These are phyloP conservation scores for Dichotomopilus funicola DNA, from an alignment of 2,329 filamentous ascomycete genomes.

Conservation along the genomic window DNA sequence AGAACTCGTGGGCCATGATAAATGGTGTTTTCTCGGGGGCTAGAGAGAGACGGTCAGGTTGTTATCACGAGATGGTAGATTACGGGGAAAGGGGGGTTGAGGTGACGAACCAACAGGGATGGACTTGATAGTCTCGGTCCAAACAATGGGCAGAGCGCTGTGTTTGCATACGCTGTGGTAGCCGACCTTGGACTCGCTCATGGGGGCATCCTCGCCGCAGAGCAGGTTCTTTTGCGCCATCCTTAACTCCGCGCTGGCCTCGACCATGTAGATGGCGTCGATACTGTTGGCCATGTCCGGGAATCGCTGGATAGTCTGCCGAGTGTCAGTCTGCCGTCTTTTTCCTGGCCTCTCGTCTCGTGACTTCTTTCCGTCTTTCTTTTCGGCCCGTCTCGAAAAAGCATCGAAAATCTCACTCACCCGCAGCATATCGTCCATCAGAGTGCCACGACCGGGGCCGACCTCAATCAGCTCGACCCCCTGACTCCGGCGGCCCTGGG, in stretches of 20 bases:
- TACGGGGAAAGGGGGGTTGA: slow-evolving; percentile 7
- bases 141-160: slow-evolving; percentile 66
- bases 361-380: neutral
- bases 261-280: slow-evolving; percentile 86
- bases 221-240: slow-evolving; percentile 73
- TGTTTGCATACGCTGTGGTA: slow-evolving; percentile 72
- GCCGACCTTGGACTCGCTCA: slow-evolving; percentile 67
- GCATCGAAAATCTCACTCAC: slow-evolving; percentile 42
- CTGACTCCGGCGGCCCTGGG: slow-evolving; percentile 66
- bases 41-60: slow-evolving; percentile 25
- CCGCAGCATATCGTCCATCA: slow-evolving; percentile 94
- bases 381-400: neutral
- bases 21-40: slow-evolving; percentile 71
- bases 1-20: slow-evolving; percentile 96
- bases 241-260: slow-evolving; percentile 78
- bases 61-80: slow-evolving; percentile 2
- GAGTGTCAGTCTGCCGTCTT: neutral
- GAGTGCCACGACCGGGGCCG: slow-evolving; percentile 84
- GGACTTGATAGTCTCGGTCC: slow-evolving; percentile 85
- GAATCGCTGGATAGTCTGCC: slow-evolving; percentile 76
- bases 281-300: slow-evolving; percentile 68
- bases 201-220: slow-evolving; percentile 61
- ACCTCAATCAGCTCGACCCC: slow-evolving; percentile 90
- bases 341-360: neutral
- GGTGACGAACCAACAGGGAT: slow-evolving; percentile 57